Evolutionary conservation across 768 basidiomycete genomes (phyloP).

Genomic region (Leccinum fibrillosum): DNA sequence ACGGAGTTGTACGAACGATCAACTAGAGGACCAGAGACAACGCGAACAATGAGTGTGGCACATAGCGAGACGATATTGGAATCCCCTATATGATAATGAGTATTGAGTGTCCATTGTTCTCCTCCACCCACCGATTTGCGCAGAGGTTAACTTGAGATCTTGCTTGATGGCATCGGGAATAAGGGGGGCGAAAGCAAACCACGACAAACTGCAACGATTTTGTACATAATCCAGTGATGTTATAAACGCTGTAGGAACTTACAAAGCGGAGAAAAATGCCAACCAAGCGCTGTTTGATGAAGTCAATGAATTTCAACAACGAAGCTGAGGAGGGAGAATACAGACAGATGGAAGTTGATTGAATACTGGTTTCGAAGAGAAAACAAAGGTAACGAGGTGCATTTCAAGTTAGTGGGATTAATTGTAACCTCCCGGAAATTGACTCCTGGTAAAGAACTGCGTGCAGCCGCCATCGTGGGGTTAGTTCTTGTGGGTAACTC

Average conservation of each 20-base stretch:
- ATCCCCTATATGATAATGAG: conserved; percentile 30
- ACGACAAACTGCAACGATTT: conserved; percentile 29
- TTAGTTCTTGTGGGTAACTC: not conserved
- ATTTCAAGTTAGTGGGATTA: conserved; percentile 41
- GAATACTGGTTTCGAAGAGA: conserved; percentile 46
- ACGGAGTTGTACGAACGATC: conserved; percentile 29
- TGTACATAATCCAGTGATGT: not conserved
- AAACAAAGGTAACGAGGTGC: conserved; percentile 49
- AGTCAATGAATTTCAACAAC: not conserved
- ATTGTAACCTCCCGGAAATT: too few species aligned
- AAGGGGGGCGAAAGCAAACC: conserved; percentile 65
- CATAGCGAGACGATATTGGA: conserved; percentile 48
- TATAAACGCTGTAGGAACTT: not conserved
- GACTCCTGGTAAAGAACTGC: too few species aligned
- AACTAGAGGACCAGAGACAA: conserved; percentile 49
- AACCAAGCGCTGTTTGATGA: conserved; percentile 30
- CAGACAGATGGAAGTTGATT: conserved; percentile 49
- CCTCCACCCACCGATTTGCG: conserved; percentile 37
- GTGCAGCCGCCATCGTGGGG: not conserved
- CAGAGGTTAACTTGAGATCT: conserved; percentile 47
- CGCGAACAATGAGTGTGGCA: conserved; percentile 47
- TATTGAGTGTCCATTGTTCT: not conserved
- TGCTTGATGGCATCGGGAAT: conserved; percentile 52
- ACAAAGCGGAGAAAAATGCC: conserved; percentile 53
- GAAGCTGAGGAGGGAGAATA: not conserved